These are phyloP conservation scores for Yamadazyma diddensiae DNA, from an alignment of 1,139 yeast species.

Conservation along the genomic window DNA sequence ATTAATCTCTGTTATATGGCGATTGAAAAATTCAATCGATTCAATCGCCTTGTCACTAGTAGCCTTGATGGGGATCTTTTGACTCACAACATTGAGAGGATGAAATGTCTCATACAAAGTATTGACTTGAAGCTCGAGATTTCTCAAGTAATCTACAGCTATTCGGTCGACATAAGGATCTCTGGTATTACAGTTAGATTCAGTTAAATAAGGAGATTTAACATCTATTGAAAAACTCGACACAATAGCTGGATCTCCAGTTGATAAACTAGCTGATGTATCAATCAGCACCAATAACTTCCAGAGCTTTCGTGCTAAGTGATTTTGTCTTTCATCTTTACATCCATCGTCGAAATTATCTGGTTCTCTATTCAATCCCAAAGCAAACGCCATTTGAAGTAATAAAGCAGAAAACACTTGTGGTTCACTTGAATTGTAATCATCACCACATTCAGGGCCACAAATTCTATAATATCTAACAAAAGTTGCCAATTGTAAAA, in stretches of 20 bases:
- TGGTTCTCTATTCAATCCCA: slow-evolving; percentile 48
- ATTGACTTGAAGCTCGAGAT: background rate
- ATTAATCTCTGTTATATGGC: background rate
- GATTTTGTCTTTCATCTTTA: slow-evolving; percentile 24
- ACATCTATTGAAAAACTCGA: slow-evolving; percentile 30
- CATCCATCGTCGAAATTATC: slow-evolving; percentile 26
- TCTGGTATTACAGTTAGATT: slow-evolving; percentile 18
- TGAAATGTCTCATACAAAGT: slow-evolving; percentile 5
- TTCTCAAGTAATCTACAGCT: slow-evolving; percentile 1
- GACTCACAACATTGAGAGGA: background rate
- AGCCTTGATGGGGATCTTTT: background rate
- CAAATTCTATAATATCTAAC: slow-evolving; percentile 36
- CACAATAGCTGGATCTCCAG: slow-evolving; percentile 34
- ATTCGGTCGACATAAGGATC: slow-evolving; percentile 25
- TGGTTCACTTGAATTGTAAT: slow-evolving; percentile 47
- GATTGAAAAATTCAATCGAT: background rate
- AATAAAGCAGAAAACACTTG: slow-evolving; percentile 37
- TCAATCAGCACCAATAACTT: slow-evolving; percentile 25
- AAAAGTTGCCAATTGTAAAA: slow-evolving; percentile 47
- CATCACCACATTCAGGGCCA: slow-evolving; percentile 53
- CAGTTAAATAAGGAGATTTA: slow-evolving; percentile 21
- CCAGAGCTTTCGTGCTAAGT: slow-evolving; percentile 37
- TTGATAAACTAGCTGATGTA: slow-evolving; percentile 28
- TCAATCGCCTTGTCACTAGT: background rate
- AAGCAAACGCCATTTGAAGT: slow-evolving; percentile 38